Evolutionary conservation across 768 basidiomycete species (phyloP).

Genomic region (Collybia sordida): DNA sequence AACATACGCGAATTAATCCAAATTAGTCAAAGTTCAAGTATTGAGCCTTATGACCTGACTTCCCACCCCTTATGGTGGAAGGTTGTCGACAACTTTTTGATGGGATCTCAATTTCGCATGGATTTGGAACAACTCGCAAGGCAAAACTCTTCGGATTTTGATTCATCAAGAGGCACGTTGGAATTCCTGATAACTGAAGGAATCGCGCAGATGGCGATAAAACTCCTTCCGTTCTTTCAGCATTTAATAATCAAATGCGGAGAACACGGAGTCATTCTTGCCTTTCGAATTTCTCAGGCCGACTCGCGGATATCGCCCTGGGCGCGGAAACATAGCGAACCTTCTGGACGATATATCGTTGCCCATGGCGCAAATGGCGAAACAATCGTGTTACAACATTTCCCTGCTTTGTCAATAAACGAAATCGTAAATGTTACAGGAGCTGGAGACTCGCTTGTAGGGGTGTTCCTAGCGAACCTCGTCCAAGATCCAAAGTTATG

Average conservation of each 20-base stretch:
- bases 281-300: slow-evolving; percentile 46
- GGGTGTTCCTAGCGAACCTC: slow-evolving; percentile 74
- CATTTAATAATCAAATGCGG: slow-evolving; percentile 88
- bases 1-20: slow-evolving; percentile 78
- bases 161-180: slow-evolving; percentile 42
- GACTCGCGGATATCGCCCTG: slow-evolving; percentile 47
- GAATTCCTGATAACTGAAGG: slow-evolving; percentile 70
- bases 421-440: slow-evolving; percentile 77
- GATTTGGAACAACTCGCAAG: slow-evolving; percentile 64
- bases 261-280: slow-evolving; percentile 59
- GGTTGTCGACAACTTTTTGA: slow-evolving; percentile 57
- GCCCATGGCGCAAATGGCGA: slow-evolving; percentile 46
- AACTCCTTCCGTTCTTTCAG: slow-evolving; percentile 82
- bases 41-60: slow-evolving; percentile 47
- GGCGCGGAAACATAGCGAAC: slow-evolving; percentile 47
- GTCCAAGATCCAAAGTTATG: slow-evolving; percentile 43
- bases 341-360: slow-evolving; percentile 47
- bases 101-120: slow-evolving; percentile 66
- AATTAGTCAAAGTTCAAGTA: slow-evolving; percentile 50
- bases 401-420: slow-evolving; percentile 52
- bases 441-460: slow-evolving; percentile 90
- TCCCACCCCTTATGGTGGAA: slow-evolving; percentile 64
- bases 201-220: slow-evolving; percentile 75
- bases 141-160: slow-evolving; percentile 38
- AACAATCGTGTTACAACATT: slow-evolving; percentile 69